Evolutionary conservation across 2,329 filamentous ascomycete genomes (phyloP).

Genomic region (Aspergillus calidoustus): DNA sequence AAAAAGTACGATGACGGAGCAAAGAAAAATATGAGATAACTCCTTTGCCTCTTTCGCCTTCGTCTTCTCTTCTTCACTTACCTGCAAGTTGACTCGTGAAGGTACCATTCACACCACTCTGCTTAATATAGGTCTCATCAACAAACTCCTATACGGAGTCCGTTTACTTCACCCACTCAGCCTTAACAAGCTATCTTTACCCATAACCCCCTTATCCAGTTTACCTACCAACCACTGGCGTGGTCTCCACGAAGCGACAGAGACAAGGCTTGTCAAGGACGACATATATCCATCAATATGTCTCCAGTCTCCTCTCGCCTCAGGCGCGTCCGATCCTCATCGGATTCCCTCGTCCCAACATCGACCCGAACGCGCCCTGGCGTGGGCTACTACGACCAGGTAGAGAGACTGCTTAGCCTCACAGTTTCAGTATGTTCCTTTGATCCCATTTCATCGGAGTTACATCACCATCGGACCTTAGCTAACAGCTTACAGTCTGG

Average conservation of each 20-base stretch:
- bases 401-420: too few species aligned
- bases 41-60: not conserved
- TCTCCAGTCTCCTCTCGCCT: not conserved
- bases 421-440: too few species aligned
- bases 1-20: not conserved
- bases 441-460: too few species aligned
- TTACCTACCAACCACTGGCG: too few species aligned
- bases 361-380: not conserved
- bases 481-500: too few species aligned
- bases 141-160: not conserved
- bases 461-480: too few species aligned
- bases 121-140: not conserved
- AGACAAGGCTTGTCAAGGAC: not conserved
- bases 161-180: not conserved
- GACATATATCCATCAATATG: not conserved
- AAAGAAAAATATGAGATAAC: not conserved
- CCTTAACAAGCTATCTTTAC: not conserved
- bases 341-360: not conserved
- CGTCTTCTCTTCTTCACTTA: not conserved
- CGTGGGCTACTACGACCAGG: too few species aligned
- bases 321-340: not conserved
- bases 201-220: not conserved
- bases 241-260: not conserved
- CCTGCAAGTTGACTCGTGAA: not conserved
- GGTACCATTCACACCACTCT: not conserved